Base-by-base conservation (phyloP, 2,329 filamentous ascomycete genomes). In the Pyricularia grisea region DNA sequence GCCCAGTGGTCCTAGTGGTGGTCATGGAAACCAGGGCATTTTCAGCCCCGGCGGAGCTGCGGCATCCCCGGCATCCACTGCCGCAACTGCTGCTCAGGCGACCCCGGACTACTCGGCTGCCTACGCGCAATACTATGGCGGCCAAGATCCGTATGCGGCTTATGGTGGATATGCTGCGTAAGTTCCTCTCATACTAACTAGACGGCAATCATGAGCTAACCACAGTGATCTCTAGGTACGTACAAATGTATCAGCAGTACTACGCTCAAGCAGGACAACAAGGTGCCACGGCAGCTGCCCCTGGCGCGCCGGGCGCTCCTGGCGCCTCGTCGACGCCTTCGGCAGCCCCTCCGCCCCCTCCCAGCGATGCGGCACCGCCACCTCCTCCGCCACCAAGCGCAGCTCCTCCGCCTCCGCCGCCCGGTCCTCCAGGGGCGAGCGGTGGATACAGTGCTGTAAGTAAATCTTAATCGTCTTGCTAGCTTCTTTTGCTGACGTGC, bases 151-250 rank as follows among this genome's bases (percentile, higher is more conserved):
- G 4, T 68, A 68, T n/a, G 67, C 67, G 1, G 67, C 67, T 5
- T 68, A 68, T n/a, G 67, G 67, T 55, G 67, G 67, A 23, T 68
- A 68, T 28, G 55, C 67, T 50, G 67, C 67, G 67, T 68, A 64
- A 65, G 67, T 64, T 6, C n/a, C 17, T 20, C 4, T n/a, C 65
- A 11, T 27, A 20, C 20, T 28, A 9, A 11, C 12, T 17, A 17
- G 10, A 50, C 4, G 17, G 14, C 20, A 25, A 23, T 33, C 17
- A 27, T 25, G 27, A 58, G 23, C 58, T 68, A 42, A 63, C 58
- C 4, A 20, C 30, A 14, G 12, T 28, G 12, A 28, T 64, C n/a
- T 64, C 2, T 25, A 68, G 67, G n/a, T 68, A 68, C 36, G 23
- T 68, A 5, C 30, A 63, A 68, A 42, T 68, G 67, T 68, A 68